phyloP scores from a whole-genome alignment of 768 basidiomycete species.

The Fibroporia radiculosa region DNA sequence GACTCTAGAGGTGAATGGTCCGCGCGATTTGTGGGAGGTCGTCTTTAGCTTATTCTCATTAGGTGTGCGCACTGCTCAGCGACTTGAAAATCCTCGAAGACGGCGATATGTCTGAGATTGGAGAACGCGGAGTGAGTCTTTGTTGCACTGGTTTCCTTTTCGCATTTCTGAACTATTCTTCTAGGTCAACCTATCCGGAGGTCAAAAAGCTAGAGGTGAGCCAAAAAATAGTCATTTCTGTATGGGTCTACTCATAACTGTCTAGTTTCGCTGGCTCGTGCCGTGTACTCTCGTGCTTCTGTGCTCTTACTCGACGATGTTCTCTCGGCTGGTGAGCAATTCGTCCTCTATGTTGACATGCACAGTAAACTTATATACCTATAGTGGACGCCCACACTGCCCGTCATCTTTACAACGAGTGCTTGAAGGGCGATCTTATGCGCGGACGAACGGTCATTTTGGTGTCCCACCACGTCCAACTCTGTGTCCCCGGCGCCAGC shows the following conservation, averaged over 20 bases:
- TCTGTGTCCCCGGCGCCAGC: slow-evolving; percentile 71
- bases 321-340: slow-evolving; percentile 34
- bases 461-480: slow-evolving; percentile 91
- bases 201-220: slow-evolving; percentile 48
- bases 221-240: not conserved
- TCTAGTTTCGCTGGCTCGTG: slow-evolving; percentile 68
- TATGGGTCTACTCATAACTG: not conserved
- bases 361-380: not conserved
- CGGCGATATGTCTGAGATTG: slow-evolving; percentile 82
- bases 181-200: slow-evolving; percentile 42
- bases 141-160: not conserved
- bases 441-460: slow-evolving; percentile 76
- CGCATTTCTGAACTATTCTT: not conserved
- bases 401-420: slow-evolving; percentile 72
- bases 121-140: slow-evolving; percentile 64
- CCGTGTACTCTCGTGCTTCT: slow-evolving; percentile 84
- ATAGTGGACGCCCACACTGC: slow-evolving; percentile 83
- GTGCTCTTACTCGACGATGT: slow-evolving; percentile 83
- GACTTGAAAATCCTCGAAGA: slow-evolving; percentile 83
- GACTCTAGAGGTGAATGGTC: slow-evolving; percentile 57
- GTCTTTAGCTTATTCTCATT: not conserved
- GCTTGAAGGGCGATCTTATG: slow-evolving; percentile 73
- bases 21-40: not conserved
- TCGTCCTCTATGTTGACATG: not conserved
- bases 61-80: slow-evolving; percentile 52